phyloP scores from a whole-genome alignment of 1,139 yeast species.

The Citeromyces hawaiiensis region DNA sequence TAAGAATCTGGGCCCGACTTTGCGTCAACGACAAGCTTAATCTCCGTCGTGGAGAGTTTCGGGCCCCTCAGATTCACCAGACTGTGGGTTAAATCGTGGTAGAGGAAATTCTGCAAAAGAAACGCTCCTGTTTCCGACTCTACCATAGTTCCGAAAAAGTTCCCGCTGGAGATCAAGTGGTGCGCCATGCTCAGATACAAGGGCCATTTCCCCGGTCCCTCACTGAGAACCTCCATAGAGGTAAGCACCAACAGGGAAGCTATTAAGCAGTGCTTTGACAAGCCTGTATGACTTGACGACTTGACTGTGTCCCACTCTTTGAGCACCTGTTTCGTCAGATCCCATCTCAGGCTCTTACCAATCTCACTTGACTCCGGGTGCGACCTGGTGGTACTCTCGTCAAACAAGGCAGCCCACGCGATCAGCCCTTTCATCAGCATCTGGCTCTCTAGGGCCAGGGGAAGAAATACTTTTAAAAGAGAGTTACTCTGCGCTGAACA shows the following conservation, averaged over 20 bases:
- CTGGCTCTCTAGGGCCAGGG: not conserved
- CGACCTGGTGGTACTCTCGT: not conserved
- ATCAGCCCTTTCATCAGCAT: not conserved
- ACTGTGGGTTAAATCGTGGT: not conserved
- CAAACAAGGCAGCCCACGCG: not conserved
- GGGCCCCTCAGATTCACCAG: not conserved
- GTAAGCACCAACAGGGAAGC: not conserved
- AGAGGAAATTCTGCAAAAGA: not conserved
- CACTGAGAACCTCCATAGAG: not conserved
- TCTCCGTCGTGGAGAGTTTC: not conserved
- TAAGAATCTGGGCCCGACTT: not conserved
- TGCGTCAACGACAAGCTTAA: not conserved
- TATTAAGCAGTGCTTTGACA: not conserved
- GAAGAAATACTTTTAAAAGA: not conserved
- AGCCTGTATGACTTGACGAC: not conserved
- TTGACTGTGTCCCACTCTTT: not conserved
- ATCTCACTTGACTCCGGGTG: not conserved
- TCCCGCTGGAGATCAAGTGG: not conserved
- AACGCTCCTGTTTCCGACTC: not conserved
- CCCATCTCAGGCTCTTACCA: not conserved
- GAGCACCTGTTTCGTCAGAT: not conserved
- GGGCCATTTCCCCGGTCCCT: not conserved
- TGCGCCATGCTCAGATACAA: not conserved
- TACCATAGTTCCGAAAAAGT: not conserved
- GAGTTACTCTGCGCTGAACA: not conserved